phyloP scores from a whole-genome alignment of 495 filamentous ascomycete species.

The Penicillium samsonianum region DNA sequence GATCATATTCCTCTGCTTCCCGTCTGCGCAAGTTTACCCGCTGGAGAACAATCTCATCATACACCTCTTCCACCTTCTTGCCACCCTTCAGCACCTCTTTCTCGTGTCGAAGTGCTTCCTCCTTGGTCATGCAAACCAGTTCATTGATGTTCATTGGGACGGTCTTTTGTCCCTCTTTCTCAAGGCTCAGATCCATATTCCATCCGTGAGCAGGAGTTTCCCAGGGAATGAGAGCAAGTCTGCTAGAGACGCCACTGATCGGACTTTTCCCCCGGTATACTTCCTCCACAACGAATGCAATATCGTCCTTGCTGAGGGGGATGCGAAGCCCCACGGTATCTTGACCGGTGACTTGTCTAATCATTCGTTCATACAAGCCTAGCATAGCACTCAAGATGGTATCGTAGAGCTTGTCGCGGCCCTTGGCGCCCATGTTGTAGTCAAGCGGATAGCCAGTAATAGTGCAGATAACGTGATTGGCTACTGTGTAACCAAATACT shows the following conservation, averaged over 20 bases:
- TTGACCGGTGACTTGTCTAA: slow-evolving; percentile 54
- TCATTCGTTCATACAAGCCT: slow-evolving; percentile 71
- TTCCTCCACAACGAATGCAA: slow-evolving; percentile 86
- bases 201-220: slow-evolving; percentile 56
- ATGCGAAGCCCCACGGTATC: slow-evolving; percentile 72
- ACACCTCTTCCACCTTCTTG: slow-evolving; percentile 70
- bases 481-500: slow-evolving; percentile 85
- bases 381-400: slow-evolving; percentile 71
- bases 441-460: slow-evolving; percentile 87
- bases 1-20: slow-evolving; percentile 61
- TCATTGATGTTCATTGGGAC: slow-evolving; percentile 64
- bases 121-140: slow-evolving; percentile 94
- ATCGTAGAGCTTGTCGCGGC: slow-evolving; percentile 87
- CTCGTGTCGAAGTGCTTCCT: slow-evolving; percentile 82
- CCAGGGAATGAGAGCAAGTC: slow-evolving; percentile 80
- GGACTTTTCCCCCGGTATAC: slow-evolving; percentile 82
- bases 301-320: slow-evolving; percentile 74
- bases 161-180: slow-evolving; percentile 67
- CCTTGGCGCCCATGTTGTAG: slow-evolving; percentile 72
- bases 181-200: slow-evolving; percentile 37
- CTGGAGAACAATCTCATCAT: slow-evolving; percentile 62
- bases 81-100: slow-evolving; percentile 72
- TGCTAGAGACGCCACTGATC: slow-evolving; percentile 75
- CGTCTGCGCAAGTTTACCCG: slow-evolving; percentile 61
- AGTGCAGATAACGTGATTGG: slow-evolving; percentile 87